Conservation (phyloP, 1,139 yeast species). For the Diutina rugosa region DNA sequence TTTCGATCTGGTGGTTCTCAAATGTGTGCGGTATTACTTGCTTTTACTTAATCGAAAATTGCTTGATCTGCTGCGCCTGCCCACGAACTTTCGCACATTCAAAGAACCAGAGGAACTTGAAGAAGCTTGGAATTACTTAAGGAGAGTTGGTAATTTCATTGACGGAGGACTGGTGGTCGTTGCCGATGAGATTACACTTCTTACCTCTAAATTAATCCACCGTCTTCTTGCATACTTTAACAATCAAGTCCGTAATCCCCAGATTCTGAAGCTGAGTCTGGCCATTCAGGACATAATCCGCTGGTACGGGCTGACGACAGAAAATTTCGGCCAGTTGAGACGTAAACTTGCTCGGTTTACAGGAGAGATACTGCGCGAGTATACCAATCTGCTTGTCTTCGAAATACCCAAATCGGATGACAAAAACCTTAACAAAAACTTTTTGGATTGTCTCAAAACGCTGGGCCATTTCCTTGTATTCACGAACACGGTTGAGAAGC, state of each 20-base stretch:
- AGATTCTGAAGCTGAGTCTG: constrained; percentile 23
- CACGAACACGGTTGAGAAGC: constrained; percentile 60
- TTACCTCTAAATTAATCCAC: constrained; percentile 56
- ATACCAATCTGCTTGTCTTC: constrained; percentile 66
- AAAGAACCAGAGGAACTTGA: constrained; percentile 87
- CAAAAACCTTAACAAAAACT: constrained; percentile 31
- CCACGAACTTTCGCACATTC: constrained; percentile 62
- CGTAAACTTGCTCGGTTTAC: constrained; percentile 76
- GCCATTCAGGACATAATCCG: constrained; percentile 44
- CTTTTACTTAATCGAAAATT: constrained; percentile 63
- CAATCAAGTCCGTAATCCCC: constrained; percentile 56
- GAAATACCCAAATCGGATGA: constrained; percentile 38
- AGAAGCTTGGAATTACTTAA: constrained; percentile 64
- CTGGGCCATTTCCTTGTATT: constrained; percentile 71
- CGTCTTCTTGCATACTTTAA: constrained; percentile 61
- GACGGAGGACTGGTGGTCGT: constrained; percentile 81
- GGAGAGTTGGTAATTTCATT: constrained; percentile 56
- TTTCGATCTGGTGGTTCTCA: constrained; percentile 61
- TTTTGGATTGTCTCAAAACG: constrained; percentile 45
- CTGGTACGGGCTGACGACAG: constrained; percentile 76
- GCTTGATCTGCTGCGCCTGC: constrained; percentile 59
- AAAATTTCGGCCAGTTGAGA: constrained; percentile 73
- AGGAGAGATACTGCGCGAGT: constrained; percentile 52
- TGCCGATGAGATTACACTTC: constrained; percentile 59
- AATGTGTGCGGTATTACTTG: constrained; percentile 64